phyloP scores from a whole-genome alignment of 176 grass and related monocot genomes.

The Ananas comosus region DNA sequence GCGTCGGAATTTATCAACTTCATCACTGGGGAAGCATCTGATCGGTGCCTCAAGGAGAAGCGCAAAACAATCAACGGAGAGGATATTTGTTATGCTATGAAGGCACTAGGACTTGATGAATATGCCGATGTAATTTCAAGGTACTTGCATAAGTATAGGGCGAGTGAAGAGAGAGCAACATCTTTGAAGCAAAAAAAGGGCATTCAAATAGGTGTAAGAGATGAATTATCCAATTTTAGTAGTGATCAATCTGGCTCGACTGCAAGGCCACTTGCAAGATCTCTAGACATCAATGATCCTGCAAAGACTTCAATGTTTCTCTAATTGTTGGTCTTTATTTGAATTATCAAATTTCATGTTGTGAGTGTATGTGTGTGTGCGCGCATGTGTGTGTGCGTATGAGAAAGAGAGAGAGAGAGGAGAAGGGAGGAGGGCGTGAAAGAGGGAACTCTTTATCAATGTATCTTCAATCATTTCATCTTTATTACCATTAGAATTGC shows the following conservation, averaged over 20 bases:
- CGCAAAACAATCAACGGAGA: conserved; percentile 78
- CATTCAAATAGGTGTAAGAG: background rate
- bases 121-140: conserved; percentile 59
- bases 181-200: conserved; percentile 9
- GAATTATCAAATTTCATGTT: background rate
- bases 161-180: conserved; percentile 39
- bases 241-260: background rate
- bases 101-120: conserved; percentile 59
- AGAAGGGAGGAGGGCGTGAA: no score
- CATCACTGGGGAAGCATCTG: conserved; percentile 64
- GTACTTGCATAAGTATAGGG: conserved; percentile 64
- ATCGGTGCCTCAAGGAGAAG: conserved; percentile 48
- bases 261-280: background rate
- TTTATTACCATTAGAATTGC: background rate
- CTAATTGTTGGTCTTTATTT: background rate
- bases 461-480: background rate
- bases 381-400: no score
- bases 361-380: background rate
- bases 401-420: background rate
- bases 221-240: conserved; percentile 2
- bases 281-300: background rate
- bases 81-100: conserved; percentile 70
- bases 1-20: conserved; percentile 72
- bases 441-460: background rate
- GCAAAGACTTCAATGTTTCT: background rate